Conservation (phyloP, 208 protist species). For the Porcisia deanei region DNA sequence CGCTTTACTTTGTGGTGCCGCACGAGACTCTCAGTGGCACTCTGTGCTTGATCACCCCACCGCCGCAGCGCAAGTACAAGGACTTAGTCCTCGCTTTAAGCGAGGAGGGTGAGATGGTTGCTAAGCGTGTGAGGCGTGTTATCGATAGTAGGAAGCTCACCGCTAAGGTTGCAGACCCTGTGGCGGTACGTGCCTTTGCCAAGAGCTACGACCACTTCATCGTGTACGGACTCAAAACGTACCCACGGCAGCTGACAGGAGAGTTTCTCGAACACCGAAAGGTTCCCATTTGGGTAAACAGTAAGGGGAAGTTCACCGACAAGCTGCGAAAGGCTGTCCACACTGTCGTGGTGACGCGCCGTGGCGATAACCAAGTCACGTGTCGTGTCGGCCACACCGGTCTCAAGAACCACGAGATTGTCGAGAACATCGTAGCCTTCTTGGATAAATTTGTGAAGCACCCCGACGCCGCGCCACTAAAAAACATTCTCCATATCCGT, state of each 20-base stretch:
- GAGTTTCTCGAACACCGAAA: conserved; percentile 87
- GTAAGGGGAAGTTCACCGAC: conserved; percentile 47
- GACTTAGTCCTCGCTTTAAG: conserved; percentile 67
- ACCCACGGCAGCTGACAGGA: conserved; percentile 78
- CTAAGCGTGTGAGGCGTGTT: conserved; percentile 79
- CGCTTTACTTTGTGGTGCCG: conserved; percentile 76
- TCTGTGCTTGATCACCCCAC: conserved; percentile 83
- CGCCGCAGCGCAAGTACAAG: conserved; percentile 80
- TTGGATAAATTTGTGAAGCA: conserved; percentile 64
- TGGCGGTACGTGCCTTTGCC: conserved; percentile 77
- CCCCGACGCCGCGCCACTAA: conserved; percentile 47
- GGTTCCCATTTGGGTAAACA: conserved; percentile 75
- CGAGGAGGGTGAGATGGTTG: conserved; percentile 64
- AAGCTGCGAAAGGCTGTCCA: conserved; percentile 44
- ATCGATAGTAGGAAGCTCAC: conserved; percentile 84
- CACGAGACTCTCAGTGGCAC: conserved; percentile 65
- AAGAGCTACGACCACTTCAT: conserved; percentile 91
- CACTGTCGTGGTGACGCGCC: conserved; percentile 78
- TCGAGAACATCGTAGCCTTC: conserved; percentile 75
- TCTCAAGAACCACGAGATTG: conserved; percentile 48
- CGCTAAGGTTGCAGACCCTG: conserved; percentile 73
- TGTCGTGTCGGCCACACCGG: conserved; percentile 84
- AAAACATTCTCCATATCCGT: conserved; percentile 79
- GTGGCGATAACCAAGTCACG: conserved; percentile 75
- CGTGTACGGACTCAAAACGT: conserved; percentile 71